Evolutionary conservation across 2,329 filamentous ascomycete species (phyloP).

Genomic region (Sporothrix globosa): DNA sequence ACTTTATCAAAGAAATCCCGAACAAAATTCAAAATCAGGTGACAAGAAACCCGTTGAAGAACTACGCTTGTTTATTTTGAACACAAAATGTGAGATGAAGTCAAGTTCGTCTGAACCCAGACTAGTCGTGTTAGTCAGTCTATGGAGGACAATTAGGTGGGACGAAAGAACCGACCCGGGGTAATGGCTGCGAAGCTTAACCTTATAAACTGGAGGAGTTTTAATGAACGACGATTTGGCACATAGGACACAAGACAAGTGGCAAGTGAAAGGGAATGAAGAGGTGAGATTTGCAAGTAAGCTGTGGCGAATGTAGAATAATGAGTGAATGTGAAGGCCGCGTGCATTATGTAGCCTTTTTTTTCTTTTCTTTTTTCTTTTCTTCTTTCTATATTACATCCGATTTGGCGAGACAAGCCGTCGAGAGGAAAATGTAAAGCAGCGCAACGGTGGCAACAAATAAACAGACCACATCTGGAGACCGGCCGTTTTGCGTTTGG

Average conservation of each 20-base stretch:
- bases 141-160: not conserved
- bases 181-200: not conserved
- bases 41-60: not conserved
- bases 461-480: not conserved
- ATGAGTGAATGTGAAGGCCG: not conserved
- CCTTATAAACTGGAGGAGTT: not conserved
- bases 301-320: not conserved
- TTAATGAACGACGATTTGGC: not conserved
- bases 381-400: constrained; percentile 3
- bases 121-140: not conserved
- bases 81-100: not conserved
- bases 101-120: not conserved
- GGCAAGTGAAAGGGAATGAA: not conserved
- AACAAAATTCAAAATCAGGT: not conserved
- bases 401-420: not conserved
- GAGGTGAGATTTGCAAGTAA: not conserved
- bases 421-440: not conserved
- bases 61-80: not conserved
- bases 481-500: not conserved
- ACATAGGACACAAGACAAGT: not conserved
- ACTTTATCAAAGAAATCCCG: not conserved
- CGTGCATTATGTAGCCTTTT: not conserved
- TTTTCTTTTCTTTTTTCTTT: not conserved
- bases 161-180: not conserved
- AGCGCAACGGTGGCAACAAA: not conserved